Percentiles rank a stretch among this genome's conserved stretches.
Evolutionary conservation across 768 basidiomycete genomes (phyloP).

Genomic region (Tylopilus cervinicoccineus): DNA sequence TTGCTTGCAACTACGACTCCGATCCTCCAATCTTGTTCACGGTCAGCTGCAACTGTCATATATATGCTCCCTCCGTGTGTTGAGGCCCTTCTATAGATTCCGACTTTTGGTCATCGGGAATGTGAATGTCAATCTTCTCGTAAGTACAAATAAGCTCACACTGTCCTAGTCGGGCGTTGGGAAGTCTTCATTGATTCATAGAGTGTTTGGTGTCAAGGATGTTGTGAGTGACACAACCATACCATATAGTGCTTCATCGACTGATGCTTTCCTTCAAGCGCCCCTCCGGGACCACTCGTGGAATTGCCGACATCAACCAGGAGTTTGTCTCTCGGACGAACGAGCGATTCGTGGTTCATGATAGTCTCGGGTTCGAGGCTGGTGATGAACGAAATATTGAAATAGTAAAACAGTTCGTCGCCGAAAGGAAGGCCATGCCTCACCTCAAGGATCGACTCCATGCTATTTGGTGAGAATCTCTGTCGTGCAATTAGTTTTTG

Average conservation of each 20-base stretch:
- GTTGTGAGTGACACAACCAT: slow-evolving; percentile 7
- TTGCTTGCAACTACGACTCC: slow-evolving; percentile 3
- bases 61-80: no score
- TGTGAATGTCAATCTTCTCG: neutral
- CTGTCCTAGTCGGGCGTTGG: slow-evolving; percentile 13
- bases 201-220: slow-evolving; percentile 9
- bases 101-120: slow-evolving; percentile 17
- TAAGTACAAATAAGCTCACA: neutral
- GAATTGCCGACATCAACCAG: slow-evolving; percentile 7
- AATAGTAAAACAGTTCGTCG: slow-evolving; percentile 1
- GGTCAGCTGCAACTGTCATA: neutral
- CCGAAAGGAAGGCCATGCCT: slow-evolving; percentile 2
- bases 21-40: slow-evolving; percentile 11
- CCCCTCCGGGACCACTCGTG: slow-evolving; percentile 1
- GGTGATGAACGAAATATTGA: slow-evolving; percentile 8
- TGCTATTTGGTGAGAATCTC: slow-evolving; percentile 14
- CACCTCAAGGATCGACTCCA: slow-evolving; percentile 7
- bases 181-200: slow-evolving; percentile 11
- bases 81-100: slow-evolving; percentile 2
- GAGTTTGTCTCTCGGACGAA: slow-evolving; percentile 16
- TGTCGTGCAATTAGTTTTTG: no score
- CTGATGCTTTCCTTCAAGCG: neutral
- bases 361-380: slow-evolving; percentile 16
- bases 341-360: slow-evolving; percentile 14
- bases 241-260: neutral